Evolutionary conservation across 495 filamentous ascomycete species (phyloP).

Genomic region (Articulospora tetracladia): DNA sequence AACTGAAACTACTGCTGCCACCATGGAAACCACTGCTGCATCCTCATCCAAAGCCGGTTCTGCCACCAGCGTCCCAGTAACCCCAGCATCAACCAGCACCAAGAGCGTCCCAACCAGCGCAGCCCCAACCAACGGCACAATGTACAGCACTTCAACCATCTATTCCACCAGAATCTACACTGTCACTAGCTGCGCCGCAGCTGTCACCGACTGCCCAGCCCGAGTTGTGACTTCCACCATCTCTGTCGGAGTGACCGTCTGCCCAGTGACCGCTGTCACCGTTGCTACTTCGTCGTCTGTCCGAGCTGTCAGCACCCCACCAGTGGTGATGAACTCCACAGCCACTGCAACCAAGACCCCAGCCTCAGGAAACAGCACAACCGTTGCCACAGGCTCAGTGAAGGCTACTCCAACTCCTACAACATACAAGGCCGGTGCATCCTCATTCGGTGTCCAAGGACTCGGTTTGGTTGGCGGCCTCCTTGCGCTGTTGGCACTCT

Average conservation of each 20-base stretch:
- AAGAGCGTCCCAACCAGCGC: neutral
- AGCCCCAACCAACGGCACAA: neutral
- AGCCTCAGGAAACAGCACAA: neutral
- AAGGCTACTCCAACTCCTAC: neutral
- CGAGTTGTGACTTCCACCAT: neutral
- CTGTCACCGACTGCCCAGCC: neutral
- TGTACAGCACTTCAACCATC: neutral
- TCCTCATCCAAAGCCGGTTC: neutral
- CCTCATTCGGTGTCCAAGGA: constrained; percentile 1
- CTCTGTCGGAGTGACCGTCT: neutral
- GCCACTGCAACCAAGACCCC: neutral
- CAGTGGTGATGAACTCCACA: neutral
- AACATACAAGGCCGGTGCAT: neutral
- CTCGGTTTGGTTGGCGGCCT: neutral
- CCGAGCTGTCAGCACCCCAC: neutral
- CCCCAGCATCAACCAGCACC: neutral
- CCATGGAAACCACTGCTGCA: neutral
- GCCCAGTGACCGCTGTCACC: neutral
- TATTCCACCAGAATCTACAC: neutral
- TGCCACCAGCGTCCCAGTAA: neutral
- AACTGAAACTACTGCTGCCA: neutral
- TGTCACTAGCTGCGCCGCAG: neutral
- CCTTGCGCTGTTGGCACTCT: neutral
- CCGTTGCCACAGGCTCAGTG: neutral
- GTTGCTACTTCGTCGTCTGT: neutral